Percentiles rank a stretch among this genome's conserved stretches.
These are phyloP conservation scores for Apiospora hydei DNA, from an alignment of 2,329 filamentous ascomycete genomes.

Conservation along the genomic window DNA sequence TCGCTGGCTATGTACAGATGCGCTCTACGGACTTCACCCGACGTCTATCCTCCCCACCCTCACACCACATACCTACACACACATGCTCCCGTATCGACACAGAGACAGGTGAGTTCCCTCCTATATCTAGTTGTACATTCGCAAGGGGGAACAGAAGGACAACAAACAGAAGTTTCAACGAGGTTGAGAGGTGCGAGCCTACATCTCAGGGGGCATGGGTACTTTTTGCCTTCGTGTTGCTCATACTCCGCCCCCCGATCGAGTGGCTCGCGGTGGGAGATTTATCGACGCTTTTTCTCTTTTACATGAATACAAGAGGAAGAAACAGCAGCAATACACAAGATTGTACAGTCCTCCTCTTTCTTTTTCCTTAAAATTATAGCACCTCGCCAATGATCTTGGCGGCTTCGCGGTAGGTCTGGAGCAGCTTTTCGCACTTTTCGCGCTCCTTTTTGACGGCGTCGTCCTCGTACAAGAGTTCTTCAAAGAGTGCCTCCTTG, in stretches of 20 bases:
- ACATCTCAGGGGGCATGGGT: not conserved
- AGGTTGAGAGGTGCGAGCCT: conserved; percentile 4
- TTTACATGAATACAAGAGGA: conserved; percentile 25
- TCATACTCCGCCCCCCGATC: not conserved
- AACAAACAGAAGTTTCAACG: conserved; percentile 6
- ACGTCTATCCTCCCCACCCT: conserved; percentile 15
- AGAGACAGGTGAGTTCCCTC: not conserved
- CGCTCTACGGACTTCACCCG: not conserved
- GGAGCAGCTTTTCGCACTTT: conserved; percentile 95
- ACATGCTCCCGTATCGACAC: not conserved
- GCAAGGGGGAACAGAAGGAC: conserved; percentile 12
- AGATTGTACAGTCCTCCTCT: conserved; percentile 14
- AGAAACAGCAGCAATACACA: conserved; percentile 23
- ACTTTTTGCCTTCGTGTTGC: not conserved
- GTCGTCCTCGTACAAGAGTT: conserved; percentile 96
- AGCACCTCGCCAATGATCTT: conserved; percentile 98
- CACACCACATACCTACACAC: not conserved
- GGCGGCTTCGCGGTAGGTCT: conserved; percentile 95
- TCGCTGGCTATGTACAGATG: conserved; percentile 28
- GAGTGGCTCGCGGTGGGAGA: conserved; percentile 14
- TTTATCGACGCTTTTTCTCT: conserved; percentile 14
- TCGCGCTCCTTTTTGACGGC: conserved; percentile 96
- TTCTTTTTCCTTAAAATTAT: conserved; percentile 49
- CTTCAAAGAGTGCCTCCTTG: conserved; percentile 88
- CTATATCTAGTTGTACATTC: conserved; percentile 17